A percentile compares a stretch with the other conserved stretches of the same genome.
Evolutionary conservation across 2,329 filamentous ascomycete genomes (phyloP).

Genomic region (Fusarium veterinarium): DNA sequence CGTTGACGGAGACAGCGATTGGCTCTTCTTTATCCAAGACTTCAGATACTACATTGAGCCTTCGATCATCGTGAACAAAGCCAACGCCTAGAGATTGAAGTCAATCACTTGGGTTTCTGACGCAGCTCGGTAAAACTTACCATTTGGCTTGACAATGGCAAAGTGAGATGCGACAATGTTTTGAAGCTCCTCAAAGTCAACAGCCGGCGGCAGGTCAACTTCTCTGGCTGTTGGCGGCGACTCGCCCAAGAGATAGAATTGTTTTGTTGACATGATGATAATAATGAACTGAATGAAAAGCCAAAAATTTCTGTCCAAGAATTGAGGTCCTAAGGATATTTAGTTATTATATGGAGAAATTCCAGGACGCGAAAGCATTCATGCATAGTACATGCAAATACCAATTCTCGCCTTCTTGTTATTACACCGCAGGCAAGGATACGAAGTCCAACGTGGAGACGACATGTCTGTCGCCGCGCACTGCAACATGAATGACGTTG

Average conservation of each 20-base stretch:
- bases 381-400: not conserved
- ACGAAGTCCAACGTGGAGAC: not conserved
- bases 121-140: conserved; percentile 27
- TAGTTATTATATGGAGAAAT: not conserved
- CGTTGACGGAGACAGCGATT: conserved; percentile 61
- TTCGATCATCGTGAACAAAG: conserved; percentile 47
- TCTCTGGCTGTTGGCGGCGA: not conserved
- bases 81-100: conserved; percentile 45
- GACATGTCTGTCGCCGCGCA: no score
- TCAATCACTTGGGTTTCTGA: not conserved
- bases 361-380: not conserved
- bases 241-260: not conserved
- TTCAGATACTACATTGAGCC: conserved; percentile 47
- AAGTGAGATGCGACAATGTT: conserved; percentile 42
- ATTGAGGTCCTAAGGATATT: no score
- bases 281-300: no score
- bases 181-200: conserved; percentile 5
- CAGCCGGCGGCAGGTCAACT: not conserved
- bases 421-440: not conserved
- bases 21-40: conserved; percentile 46
- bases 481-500: not conserved
- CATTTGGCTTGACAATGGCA: conserved; percentile 55
- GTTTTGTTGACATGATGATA: not conserved
- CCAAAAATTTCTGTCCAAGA: no score
- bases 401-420: not conserved